These are phyloP conservation scores for Dictyostelium brefeldianum DNA, from an alignment of 78 protist genomes.

Conservation along the genomic window DNA sequence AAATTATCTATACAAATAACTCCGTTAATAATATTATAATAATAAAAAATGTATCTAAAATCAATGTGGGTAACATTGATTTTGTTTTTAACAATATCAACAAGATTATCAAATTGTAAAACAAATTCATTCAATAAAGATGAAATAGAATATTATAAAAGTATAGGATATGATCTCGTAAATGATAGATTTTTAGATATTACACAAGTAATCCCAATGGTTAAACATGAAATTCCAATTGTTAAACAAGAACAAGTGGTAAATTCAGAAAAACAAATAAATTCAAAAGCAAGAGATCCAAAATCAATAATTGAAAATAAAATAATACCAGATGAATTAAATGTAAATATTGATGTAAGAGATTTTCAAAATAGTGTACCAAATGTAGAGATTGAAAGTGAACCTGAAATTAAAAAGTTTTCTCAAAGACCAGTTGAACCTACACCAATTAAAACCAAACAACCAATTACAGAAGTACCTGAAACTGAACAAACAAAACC, in stretches of 20 bases:
- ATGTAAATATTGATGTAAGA: neutral
- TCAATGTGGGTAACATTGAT: neutral
- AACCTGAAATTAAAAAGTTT: no score
- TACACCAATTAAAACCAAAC: neutral
- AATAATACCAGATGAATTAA: neutral
- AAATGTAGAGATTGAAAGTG: no score
- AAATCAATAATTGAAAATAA: neutral
- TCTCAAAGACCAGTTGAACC: neutral
- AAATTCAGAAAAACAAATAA: neutral
- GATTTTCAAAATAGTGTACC: neutral
- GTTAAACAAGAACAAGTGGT: no score
- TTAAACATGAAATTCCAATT: neutral
- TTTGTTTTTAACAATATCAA: no score
- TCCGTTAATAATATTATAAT: neutral
- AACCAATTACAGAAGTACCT: neutral
- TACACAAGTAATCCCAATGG: no score
- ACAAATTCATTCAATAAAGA: no score
- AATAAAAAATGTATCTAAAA: neutral
- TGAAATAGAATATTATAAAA: conserved; percentile 10
- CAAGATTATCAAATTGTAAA: no score
- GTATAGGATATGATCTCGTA: neutral
- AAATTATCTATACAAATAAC: no score
- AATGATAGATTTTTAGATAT: neutral
- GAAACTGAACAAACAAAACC: neutral
- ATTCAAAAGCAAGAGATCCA: neutral